phyloP scores from a whole-genome alignment of 768 basidiomycete genomes.

The Cystofilobasidium capitatum region DNA sequence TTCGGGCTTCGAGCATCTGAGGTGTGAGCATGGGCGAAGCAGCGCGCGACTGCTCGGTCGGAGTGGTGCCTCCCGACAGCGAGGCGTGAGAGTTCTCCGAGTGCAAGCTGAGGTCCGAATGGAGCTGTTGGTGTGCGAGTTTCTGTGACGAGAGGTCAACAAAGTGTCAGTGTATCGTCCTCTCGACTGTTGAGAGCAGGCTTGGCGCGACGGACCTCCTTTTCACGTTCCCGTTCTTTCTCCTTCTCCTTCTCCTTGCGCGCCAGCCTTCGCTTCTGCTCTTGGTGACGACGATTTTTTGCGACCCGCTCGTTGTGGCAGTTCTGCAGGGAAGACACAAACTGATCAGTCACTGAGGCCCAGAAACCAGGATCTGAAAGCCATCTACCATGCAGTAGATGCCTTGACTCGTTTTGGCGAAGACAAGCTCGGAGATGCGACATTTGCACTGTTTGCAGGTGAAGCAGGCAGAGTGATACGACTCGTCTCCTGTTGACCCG shows the following conservation, averaged over 20 bases:
- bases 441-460: constrained; percentile 91
- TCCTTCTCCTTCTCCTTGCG: constrained; percentile 31
- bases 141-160: not conserved
- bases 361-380: too few species aligned
- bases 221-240: constrained; percentile 30
- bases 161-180: not conserved
- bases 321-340: constrained; percentile 47
- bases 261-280: constrained; percentile 62
- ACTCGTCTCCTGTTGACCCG: constrained; percentile 58
- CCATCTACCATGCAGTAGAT: constrained; percentile 83
- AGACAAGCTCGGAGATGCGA: constrained; percentile 94
- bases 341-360: not conserved
- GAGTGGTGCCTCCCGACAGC: not conserved
- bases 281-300: constrained; percentile 77
- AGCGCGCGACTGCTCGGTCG: not conserved
- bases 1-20: not conserved
- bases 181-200: not conserved
- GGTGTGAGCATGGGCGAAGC: not conserved
- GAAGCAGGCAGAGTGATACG: constrained; percentile 97
- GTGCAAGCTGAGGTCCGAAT: not conserved
- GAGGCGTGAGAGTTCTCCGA: not conserved
- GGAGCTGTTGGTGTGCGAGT: constrained; percentile 6
- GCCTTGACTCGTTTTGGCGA: constrained; percentile 94
- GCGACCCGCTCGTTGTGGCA: constrained; percentile 98
- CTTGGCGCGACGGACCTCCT: constrained; percentile 9